Evolutionary conservation across 2,329 filamentous ascomycete genomes (phyloP), one percentile per base, ranked within the genome.

Genomic region (Hymenoscyphus infarciens): DNA sequence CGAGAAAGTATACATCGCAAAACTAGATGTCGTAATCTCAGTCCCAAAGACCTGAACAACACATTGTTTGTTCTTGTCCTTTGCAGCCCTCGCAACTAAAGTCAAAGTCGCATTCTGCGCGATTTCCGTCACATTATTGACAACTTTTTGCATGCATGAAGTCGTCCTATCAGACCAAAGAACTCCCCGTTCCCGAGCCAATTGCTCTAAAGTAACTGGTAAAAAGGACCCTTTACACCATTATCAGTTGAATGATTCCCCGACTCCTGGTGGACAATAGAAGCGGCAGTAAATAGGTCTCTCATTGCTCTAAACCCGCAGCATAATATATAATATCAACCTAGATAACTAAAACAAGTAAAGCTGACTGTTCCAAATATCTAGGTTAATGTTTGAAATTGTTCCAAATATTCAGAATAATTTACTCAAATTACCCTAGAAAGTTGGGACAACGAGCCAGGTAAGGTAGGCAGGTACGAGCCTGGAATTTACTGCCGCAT

Each of bases 1-100:
- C 62, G 92, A 96, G 77, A 98, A 98, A 1, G 92, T 97, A 77
- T 98, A 98, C 91, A 98, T 96, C 74, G 92, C 93, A 75, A 97
- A 97, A 76, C 91, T 96, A 39, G 94, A 92, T 0, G 94, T 97
- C 76, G 97, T 98, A 78, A 98, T 87, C 71, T 96, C 89, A 60
- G 88, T 75, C 11, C 93, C 94, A 35, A 96, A 79, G 1, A 97
- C 81, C 65, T 87, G 84, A 63, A 98, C 86, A 62, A 98, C 80
- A 74, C 94, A 99, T 63, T 73, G 72, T 31, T 69, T 69, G 39
- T 68, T 69, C 54, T 70, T 61, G 15, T 64, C 31, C n/a, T 66
- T 65, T 11, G 64, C 39, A 27, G 67, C 65, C 65, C 71, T 71
- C 19, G 56, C 57, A 45, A 72, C 49, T 25, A 72, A 62, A 62